Percentiles rank a stretch among this genome's conserved stretches.
These are phyloP conservation scores for Fusarium sp. DNA, from an alignment of 2,329 filamentous ascomycete genomes.

Conservation along the genomic window DNA sequence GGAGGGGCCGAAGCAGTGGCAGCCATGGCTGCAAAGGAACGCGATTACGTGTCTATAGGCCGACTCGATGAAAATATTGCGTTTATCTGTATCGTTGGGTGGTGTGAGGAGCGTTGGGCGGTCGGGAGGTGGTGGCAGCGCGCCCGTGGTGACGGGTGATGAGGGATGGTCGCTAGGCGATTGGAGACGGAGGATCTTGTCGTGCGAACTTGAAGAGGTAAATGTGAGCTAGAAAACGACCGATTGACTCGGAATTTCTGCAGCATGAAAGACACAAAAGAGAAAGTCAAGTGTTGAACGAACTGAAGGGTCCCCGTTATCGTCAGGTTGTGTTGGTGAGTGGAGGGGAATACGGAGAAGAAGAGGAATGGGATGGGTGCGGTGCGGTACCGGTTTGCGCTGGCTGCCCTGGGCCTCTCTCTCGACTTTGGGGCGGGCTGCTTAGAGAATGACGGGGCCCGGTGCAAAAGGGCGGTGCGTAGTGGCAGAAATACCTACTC, in stretches of 20 bases:
- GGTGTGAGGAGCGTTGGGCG: slow-evolving; percentile 21
- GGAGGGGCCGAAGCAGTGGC: slow-evolving; percentile 65
- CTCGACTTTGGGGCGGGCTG: slow-evolving; percentile 46
- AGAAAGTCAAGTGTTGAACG: slow-evolving; percentile 1
- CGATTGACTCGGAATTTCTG: slow-evolving; percentile 20
- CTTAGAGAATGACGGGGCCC: slow-evolving; percentile 49
- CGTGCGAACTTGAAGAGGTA: slow-evolving; percentile 5
- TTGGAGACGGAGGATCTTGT: slow-evolving; percentile 13
- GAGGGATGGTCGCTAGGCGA: slow-evolving; percentile 30
- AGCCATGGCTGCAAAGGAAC: slow-evolving; percentile 60
- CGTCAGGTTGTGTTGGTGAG: slow-evolving; percentile 17
- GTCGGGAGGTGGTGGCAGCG: slow-evolving; percentile 40
- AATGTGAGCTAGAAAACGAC: slow-evolving; percentile 10
- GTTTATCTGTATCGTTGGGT: slow-evolving; percentile 12
- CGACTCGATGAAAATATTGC: slow-evolving; percentile 13
- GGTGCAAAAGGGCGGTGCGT: slow-evolving; percentile 46
- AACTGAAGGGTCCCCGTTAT: slow-evolving; percentile 16
- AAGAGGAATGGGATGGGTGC: slow-evolving; percentile 27
- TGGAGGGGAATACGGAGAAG: slow-evolving; percentile 30
- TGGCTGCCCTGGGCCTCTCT: slow-evolving; percentile 26
- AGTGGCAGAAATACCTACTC: slow-evolving; percentile 49
- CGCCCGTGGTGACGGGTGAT: slow-evolving; percentile 35
- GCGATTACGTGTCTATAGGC: slow-evolving; percentile 32
- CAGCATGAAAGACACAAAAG: slow-evolving; percentile 29
- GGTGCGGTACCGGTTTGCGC: slow-evolving; percentile 48